phyloP scores from a whole-genome alignment of 73 alveolate species.

The Paramecium sexaurelia region DNA sequence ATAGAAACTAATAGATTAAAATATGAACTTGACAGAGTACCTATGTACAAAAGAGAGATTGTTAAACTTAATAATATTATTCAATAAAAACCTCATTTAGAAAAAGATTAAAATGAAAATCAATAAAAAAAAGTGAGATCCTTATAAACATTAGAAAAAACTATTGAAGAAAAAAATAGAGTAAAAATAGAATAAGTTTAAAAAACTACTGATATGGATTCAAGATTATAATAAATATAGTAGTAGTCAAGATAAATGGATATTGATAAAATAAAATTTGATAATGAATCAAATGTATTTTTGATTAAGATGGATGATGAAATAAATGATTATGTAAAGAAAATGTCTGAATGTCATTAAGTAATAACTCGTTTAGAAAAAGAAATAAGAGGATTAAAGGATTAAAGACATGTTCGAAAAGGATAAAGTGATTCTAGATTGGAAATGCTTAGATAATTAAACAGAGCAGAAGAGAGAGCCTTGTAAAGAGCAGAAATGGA shows the following conservation, averaged over 20 bases:
- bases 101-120: conserved; percentile 2
- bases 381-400: conserved; percentile 36
- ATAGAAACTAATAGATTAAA: not conserved
- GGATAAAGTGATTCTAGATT: not conserved
- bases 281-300: not conserved
- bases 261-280: not conserved
- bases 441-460: conserved; percentile 1
- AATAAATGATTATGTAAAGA: not conserved
- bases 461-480: conserved; percentile 26
- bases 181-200: not conserved
- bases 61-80: not conserved
- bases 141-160: conserved; percentile 12
- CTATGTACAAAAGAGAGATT: conserved; percentile 28
- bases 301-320: conserved; percentile 25
- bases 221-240: not conserved
- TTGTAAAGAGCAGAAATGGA: conserved; percentile 20
- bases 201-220: not conserved
- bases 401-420: conserved; percentile 15
- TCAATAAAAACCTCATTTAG: not conserved
- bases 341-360: not conserved
- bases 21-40: not conserved
- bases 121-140: not conserved
- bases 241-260: conserved; percentile 8
- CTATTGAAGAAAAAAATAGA: not conserved
- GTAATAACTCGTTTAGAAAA: not conserved